Percentiles rank a stretch among this genome's conserved stretches.
These are phyloP conservation scores for Hyphodiscus hymeniophilus DNA, from an alignment of 495 filamentous ascomycete species.

Conservation along the genomic window DNA sequence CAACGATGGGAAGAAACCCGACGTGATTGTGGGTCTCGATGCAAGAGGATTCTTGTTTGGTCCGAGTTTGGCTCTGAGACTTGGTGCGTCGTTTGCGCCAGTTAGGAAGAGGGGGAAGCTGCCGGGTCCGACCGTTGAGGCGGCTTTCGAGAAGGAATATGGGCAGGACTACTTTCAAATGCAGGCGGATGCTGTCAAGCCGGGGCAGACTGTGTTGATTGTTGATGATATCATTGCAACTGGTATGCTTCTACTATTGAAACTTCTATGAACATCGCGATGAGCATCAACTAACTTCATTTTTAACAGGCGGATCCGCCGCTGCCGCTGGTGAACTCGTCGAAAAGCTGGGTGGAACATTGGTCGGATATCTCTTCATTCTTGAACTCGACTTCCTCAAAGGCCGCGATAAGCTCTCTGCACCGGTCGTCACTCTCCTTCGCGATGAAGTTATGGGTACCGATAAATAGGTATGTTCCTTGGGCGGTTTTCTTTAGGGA, in stretches of 20 bases:
- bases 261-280: background rate
- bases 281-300: background rate
- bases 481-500: too few relatives aligned
- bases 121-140: conserved; percentile 77
- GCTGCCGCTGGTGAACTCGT: conserved; percentile 81
- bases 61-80: conserved; percentile 74
- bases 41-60: conserved; percentile 95
- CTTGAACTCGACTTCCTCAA: conserved; percentile 94
- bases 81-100: conserved; percentile 86
- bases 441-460: conserved; percentile 14
- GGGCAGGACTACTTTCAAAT: conserved; percentile 96
- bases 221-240: conserved; percentile 99
- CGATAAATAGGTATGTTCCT: too few relatives aligned
- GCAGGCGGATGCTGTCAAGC: conserved; percentile 74
- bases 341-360: conserved; percentile 69
- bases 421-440: conserved; percentile 79
- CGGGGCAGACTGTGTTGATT: conserved; percentile 81
- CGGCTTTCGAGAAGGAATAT: conserved; percentile 90
- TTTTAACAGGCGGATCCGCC: conserved; percentile 70
- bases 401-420: conserved; percentile 76
- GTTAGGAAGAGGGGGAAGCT: conserved; percentile 96
- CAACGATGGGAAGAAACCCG: conserved; percentile 51
- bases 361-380: conserved; percentile 88
- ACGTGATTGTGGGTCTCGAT: conserved; percentile 90
- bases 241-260: conserved; percentile 46